Conservation (phyloP, 495 filamentous ascomycete genomes). For the Talaromyces borbonicus region DNA sequence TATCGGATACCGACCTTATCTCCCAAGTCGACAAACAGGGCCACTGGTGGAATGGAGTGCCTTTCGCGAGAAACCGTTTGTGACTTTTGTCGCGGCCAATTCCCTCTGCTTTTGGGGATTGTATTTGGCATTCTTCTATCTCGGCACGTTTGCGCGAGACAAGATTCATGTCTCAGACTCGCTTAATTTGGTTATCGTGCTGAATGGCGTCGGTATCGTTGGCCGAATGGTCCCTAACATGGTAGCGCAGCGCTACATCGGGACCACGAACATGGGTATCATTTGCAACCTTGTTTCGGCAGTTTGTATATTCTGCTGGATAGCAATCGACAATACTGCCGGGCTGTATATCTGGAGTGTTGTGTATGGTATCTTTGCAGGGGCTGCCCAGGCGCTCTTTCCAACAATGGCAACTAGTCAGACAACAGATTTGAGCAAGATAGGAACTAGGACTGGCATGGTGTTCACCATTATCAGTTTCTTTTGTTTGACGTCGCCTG, state of each 20-base stretch:
- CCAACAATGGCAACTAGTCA: slow-evolving; percentile 45
- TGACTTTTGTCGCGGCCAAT: slow-evolving; percentile 49
- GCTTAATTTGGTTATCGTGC: slow-evolving; percentile 51
- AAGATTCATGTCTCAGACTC: slow-evolving; percentile 35
- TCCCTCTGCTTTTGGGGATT: slow-evolving; percentile 46
- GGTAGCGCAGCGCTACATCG: slow-evolving; percentile 45
- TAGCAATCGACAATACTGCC: slow-evolving; percentile 31
- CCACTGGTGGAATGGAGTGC: slow-evolving; percentile 48
- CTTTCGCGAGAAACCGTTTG: slow-evolving; percentile 50
- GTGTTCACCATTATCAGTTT: slow-evolving; percentile 54
- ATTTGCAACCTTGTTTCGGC: slow-evolving; percentile 32
- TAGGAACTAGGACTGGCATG: slow-evolving; percentile 64
- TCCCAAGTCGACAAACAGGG: slow-evolving; percentile 47
- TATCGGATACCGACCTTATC: slow-evolving; percentile 38
- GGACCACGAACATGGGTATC: slow-evolving; percentile 44
- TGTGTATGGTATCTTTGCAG: slow-evolving; percentile 45
- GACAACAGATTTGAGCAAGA: slow-evolving; percentile 46
- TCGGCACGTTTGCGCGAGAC: slow-evolving; percentile 47
- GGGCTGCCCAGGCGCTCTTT: slow-evolving; percentile 52
- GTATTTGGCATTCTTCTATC: slow-evolving; percentile 64
- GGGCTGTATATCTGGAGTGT: slow-evolving; percentile 48
- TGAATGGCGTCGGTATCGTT: slow-evolving; percentile 52
- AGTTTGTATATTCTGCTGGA: slow-evolving; percentile 47
- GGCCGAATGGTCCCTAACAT: slow-evolving; percentile 50
- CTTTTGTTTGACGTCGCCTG: slow-evolving; percentile 51